Evolutionary conservation across 345 rosid species (phyloP).

Genomic region (Citrus medica): DNA sequence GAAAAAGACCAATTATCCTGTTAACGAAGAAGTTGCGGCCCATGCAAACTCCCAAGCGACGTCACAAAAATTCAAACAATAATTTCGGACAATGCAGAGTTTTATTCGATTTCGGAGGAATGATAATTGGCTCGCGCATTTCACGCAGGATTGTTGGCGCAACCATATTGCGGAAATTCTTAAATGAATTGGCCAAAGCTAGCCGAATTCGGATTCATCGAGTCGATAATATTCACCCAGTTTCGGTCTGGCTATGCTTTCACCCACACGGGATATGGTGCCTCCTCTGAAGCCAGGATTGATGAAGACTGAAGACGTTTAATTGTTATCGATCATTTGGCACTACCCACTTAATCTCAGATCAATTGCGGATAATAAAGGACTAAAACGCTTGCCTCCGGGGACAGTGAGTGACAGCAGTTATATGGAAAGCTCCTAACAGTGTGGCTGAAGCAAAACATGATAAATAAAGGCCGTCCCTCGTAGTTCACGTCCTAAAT

Average conservation of each 20-base stretch:
- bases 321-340: background rate
- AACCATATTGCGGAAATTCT: background rate
- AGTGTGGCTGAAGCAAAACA: background rate
- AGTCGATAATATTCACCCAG: background rate
- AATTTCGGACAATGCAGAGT: background rate
- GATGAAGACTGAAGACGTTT: background rate
- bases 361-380: background rate
- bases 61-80: background rate
- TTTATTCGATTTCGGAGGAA: conserved; percentile 19
- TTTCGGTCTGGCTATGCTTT: background rate
- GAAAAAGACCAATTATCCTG: too few relatives aligned
- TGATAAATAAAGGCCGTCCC: conserved; percentile 11
- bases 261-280: background rate
- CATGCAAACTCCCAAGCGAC: too few relatives aligned
- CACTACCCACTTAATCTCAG: background rate
- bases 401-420: background rate
- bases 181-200: conserved; percentile 10
- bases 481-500: background rate
- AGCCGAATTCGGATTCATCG: background rate
- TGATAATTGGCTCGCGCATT: conserved; percentile 11
- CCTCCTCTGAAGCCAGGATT: background rate
- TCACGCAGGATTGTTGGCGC: conserved; percentile 19
- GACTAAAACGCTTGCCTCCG: background rate
- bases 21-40: background rate
- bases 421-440: too few relatives aligned